These are phyloP conservation scores for Crassisporium funariophilum DNA, from an alignment of 768 basidiomycete species.

Conservation along the genomic window DNA sequence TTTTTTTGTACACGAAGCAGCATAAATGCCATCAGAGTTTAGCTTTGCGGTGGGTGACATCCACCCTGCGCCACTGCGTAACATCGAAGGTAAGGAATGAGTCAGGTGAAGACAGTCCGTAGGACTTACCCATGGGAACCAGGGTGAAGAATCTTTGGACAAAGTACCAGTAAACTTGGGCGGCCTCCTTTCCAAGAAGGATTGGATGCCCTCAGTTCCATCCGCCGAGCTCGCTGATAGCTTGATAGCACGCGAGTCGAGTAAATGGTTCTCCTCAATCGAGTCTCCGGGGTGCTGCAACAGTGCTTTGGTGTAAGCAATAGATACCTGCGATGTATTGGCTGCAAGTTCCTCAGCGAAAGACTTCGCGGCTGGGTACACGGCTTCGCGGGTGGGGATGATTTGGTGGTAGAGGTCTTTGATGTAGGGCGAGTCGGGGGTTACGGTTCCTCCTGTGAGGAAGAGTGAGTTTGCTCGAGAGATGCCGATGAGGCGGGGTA, in stretches of 20 bases:
- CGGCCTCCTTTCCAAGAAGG: conserved; percentile 50
- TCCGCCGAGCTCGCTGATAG: conserved; percentile 41
- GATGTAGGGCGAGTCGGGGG: conserved; percentile 46
- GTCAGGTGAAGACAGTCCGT: not conserved
- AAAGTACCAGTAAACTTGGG: conserved; percentile 49
- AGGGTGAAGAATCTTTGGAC: conserved; percentile 39
- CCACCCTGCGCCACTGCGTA: conserved; percentile 40
- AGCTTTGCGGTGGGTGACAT: conserved; percentile 33
- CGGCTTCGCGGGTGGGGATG: conserved; percentile 50
- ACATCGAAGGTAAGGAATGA: not conserved
- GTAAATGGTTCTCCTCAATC: conserved; percentile 54
- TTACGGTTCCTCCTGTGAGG: conserved; percentile 46
- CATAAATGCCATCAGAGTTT: conserved; percentile 41
- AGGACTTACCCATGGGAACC: conserved; percentile 58
- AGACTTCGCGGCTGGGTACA: conserved; percentile 52
- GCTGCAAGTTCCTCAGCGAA: conserved; percentile 54
- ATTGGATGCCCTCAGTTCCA: conserved; percentile 45
- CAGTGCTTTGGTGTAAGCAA: conserved; percentile 54
- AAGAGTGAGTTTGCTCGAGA: conserved; percentile 54
- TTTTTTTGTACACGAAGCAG: too few species aligned
- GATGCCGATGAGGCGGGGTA: conserved; percentile 56
- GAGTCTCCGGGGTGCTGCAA: conserved; percentile 51
- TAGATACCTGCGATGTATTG: conserved; percentile 51
- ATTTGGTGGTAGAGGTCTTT: conserved; percentile 48
- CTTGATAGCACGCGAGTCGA: conserved; percentile 52